Percentiles rank a stretch among this genome's conserved stretches.
Evolutionary conservation across 371 early-diverging fungal species (phyloP).

Genomic region (Sporodiniella umbellata): DNA sequence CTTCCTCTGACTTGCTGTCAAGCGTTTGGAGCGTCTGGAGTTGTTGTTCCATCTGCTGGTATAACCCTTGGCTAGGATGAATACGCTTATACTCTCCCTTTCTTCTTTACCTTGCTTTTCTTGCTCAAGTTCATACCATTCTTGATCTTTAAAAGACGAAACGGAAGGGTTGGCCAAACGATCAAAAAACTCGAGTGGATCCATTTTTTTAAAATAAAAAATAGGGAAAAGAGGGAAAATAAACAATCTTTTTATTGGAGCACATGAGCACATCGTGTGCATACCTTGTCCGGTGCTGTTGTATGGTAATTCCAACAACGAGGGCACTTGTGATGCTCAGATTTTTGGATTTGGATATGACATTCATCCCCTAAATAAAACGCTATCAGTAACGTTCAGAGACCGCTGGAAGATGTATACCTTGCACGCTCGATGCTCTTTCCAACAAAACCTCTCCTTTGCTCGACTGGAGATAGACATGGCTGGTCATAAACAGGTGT

Average conservation of each 20-base stretch:
- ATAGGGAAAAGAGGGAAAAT: slow-evolving; percentile 7
- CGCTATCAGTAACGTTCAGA: not conserved
- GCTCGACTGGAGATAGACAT: slow-evolving; percentile 30
- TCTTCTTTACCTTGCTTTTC: slow-evolving; percentile 23
- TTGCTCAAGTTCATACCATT: slow-evolving; percentile 19
- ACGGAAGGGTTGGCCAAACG: slow-evolving; percentile 5
- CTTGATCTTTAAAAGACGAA: not conserved
- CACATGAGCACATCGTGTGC: slow-evolving; percentile 38
- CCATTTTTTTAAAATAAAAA: slow-evolving; percentile 9
- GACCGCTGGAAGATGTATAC: no score
- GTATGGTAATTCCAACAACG: slow-evolving; percentile 54
- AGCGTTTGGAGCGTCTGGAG: slow-evolving; percentile 23
- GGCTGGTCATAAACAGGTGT: slow-evolving; percentile 50
- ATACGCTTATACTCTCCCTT: not conserved
- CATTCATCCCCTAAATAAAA: slow-evolving; percentile 17
- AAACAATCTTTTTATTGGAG: slow-evolving; percentile 10
- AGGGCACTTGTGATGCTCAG: slow-evolving; percentile 45
- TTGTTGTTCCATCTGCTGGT: slow-evolving; percentile 19
- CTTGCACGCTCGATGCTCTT: slow-evolving; percentile 20
- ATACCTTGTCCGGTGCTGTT: slow-evolving; percentile 27
- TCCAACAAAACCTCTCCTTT: not conserved
- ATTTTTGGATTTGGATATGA: slow-evolving; percentile 25
- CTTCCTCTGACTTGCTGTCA: slow-evolving; percentile 25
- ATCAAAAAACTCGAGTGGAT: slow-evolving; percentile 25
- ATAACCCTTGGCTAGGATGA: not conserved